Conservation (phyloP, 1,139 yeast species). For the Wickerhamiella pararugosa region DNA sequence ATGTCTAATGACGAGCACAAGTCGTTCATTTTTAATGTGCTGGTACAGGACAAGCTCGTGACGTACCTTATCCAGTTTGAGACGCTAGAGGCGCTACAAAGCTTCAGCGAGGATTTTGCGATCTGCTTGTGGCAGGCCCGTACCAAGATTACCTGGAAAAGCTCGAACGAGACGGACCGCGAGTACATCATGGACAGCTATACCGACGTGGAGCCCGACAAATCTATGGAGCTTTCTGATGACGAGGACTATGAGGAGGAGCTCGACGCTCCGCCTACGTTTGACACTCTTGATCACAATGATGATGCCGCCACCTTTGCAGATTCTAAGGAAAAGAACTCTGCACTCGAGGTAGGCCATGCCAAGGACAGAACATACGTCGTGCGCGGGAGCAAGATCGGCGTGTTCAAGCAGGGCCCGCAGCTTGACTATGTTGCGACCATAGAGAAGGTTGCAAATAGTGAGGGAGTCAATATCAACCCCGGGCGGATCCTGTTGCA, state of each 20-base stretch:
- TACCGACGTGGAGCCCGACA: constrained; percentile 25
- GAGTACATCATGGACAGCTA: constrained; percentile 32
- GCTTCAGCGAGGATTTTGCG: constrained; percentile 40
- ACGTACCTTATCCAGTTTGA: constrained; percentile 54
- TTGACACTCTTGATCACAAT: constrained; percentile 22
- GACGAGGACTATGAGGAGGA: constrained; percentile 16
- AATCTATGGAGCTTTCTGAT: constrained; percentile 21
- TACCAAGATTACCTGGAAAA: constrained; percentile 38
- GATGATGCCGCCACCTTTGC: constrained; percentile 12
- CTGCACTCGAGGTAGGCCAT: constrained; percentile 54
- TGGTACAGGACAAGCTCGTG: constrained; percentile 21
- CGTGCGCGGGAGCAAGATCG: constrained; percentile 62
- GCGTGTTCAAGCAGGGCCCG: constrained; percentile 55
- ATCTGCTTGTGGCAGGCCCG: constrained; percentile 46
- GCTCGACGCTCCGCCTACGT: constrained; percentile 11
- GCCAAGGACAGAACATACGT: constrained; percentile 62
- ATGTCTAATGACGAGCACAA: constrained; percentile 42
- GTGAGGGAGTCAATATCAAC: constrained; percentile 37
- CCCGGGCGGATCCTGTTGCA: constrained; percentile 66
- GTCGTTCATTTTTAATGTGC: constrained; percentile 49
- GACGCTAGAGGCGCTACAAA: constrained; percentile 28
- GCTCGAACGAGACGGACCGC: constrained; percentile 30
- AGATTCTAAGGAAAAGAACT: constrained; percentile 32
- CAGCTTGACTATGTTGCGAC: constrained; percentile 50
- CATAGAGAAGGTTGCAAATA: constrained; percentile 42